A percentile compares a stretch with the other conserved stretches of the same genome.
phyloP scores from a whole-genome alignment of 164 flowering plant species.

The Tinospora cordifolia region DNA sequence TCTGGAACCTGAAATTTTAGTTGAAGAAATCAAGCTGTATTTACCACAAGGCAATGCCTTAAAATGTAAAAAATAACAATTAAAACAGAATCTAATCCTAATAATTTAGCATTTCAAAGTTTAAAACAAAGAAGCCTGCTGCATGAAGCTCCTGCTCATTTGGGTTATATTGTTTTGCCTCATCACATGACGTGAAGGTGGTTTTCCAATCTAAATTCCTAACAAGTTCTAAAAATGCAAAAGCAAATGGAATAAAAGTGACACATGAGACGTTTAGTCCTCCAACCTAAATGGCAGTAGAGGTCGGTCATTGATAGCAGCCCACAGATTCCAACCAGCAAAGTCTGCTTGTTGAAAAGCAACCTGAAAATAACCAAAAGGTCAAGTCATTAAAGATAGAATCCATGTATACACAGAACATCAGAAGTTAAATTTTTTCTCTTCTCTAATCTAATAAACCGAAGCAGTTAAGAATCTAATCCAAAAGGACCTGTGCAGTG shows the following conservation, averaged over 20 bases:
- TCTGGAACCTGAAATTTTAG: slow-evolving; percentile 55
- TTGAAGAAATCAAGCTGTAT: background rate
- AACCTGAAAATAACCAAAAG: slow-evolving; percentile 44
- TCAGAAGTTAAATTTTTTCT: background rate
- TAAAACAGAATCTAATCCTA: too few species aligned
- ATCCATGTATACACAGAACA: background rate
- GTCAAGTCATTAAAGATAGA: background rate
- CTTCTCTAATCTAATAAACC: background rate
- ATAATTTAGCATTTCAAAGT: too few species aligned
- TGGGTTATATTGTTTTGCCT: too few species aligned
- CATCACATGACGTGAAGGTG: too few species aligned
- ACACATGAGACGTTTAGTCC: background rate
- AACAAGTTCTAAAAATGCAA: background rate
- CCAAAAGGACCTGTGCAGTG: slow-evolving; percentile 76
- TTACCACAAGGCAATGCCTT: background rate
- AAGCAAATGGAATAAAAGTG: background rate
- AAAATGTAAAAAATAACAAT: background rate
- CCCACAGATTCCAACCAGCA: slow-evolving; percentile 99
- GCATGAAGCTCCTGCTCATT: too few species aligned
- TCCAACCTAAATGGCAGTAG: slow-evolving; percentile 78
- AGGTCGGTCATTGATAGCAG: slow-evolving; percentile 90
- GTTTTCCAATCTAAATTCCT: background rate
- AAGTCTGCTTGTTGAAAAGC: slow-evolving; percentile 98
- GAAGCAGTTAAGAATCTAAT: background rate
- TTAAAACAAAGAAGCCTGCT: too few species aligned